Conservation (phyloP, 2,329 filamentous ascomycete genomes). For the Sporothrix sp. region DNA sequence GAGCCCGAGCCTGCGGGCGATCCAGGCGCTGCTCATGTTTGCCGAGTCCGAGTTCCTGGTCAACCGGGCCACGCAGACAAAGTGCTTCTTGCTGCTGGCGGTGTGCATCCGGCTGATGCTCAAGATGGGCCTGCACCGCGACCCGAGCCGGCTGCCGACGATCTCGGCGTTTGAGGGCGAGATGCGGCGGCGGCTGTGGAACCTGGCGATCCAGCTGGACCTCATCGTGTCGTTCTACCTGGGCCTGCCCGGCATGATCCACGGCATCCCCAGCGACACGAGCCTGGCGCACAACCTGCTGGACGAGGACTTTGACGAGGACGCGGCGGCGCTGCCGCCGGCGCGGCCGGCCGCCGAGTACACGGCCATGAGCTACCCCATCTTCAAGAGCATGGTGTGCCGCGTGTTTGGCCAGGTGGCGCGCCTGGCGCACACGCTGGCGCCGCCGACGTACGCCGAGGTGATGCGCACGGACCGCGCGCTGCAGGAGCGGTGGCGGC, state of each 20-base stretch:
- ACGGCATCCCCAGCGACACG: slow-evolving; percentile 54
- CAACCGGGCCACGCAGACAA: slow-evolving; percentile 41
- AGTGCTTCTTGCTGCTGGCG: slow-evolving; percentile 43
- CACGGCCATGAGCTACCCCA: slow-evolving; percentile 47
- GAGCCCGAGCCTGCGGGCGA: slow-evolving; percentile 37
- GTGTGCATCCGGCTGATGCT: slow-evolving; percentile 45
- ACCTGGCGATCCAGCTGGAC: slow-evolving; percentile 49
- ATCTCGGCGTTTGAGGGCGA: slow-evolving; percentile 44
- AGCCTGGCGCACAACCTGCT: slow-evolving; percentile 50
- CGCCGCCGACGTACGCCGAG: slow-evolving; percentile 38
- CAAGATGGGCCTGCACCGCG: slow-evolving; percentile 50
- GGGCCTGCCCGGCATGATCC: slow-evolving; percentile 57
- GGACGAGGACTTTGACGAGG: slow-evolving; percentile 55
- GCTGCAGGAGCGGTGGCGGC: slow-evolving; percentile 36
- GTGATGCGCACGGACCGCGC: slow-evolving; percentile 38
- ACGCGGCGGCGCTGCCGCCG: slow-evolving; percentile 44
- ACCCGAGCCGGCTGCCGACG: slow-evolving; percentile 40
- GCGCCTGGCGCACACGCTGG: slow-evolving; percentile 39
- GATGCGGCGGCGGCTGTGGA: slow-evolving; percentile 45
- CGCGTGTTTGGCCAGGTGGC: slow-evolving; percentile 41
- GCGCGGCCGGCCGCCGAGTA: slow-evolving; percentile 48
- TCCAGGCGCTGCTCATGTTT: slow-evolving; percentile 43
- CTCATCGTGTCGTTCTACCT: slow-evolving; percentile 57
- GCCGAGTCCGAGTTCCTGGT: slow-evolving; percentile 44
- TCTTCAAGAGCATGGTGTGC: slow-evolving; percentile 40